phyloP scores from a whole-genome alignment of 2,329 filamentous ascomycete genomes.

The Colletotrichum acutatum region DNA sequence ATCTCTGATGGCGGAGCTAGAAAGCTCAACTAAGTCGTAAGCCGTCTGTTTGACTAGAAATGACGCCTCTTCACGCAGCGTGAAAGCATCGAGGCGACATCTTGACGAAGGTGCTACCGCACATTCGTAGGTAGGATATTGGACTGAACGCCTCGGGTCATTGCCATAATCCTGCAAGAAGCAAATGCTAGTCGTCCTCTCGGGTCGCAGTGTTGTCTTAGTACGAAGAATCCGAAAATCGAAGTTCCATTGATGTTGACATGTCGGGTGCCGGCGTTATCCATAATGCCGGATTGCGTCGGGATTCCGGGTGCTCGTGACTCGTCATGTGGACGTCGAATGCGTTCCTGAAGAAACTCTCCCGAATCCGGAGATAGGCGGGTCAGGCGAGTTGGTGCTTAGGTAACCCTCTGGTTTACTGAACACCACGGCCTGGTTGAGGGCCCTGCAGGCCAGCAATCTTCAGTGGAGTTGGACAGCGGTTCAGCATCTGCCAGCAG shows the following conservation, averaged over 20 bases:
- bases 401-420: background rate
- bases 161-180: background rate
- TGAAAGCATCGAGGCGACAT: too few species aligned
- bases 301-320: background rate
- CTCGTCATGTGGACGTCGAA: background rate
- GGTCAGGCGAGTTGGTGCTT: background rate
- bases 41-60: too few species aligned
- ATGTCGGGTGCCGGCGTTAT: background rate
- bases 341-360: background rate
- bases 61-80: too few species aligned
- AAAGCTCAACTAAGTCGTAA: too few species aligned
- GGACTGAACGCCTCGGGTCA: too few species aligned
- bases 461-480: slow-evolving; percentile 23
- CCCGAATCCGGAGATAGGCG: background rate
- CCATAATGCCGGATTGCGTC: background rate
- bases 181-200: background rate
- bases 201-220: background rate
- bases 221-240: background rate
- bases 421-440: background rate
- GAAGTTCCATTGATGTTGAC: too few species aligned
- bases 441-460: background rate
- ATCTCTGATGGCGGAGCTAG: too few species aligned
- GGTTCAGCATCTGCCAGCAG: slow-evolving; percentile 16
- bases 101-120: too few species aligned
- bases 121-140: too few species aligned